Evolutionary conservation across 495 filamentous ascomycete genomes (phyloP).

Genomic region (Clavariopsis aquatica): DNA sequence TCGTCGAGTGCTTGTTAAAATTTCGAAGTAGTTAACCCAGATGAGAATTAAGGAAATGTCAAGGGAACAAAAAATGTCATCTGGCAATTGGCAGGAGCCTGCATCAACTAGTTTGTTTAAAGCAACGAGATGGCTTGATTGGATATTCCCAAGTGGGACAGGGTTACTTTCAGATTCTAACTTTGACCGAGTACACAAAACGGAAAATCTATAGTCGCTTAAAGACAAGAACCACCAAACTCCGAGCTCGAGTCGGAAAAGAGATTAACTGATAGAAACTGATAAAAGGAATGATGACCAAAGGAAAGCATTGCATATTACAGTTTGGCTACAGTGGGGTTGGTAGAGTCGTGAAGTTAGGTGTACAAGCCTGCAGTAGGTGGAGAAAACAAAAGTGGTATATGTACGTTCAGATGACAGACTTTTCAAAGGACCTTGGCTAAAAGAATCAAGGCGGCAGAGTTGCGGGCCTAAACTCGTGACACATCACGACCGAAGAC

Average conservation of each 20-base stretch:
- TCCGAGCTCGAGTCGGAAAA: not conserved
- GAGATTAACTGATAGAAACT: not conserved
- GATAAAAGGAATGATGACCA: no score
- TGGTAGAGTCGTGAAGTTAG: not conserved
- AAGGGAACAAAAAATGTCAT: no score
- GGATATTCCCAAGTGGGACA: not conserved
- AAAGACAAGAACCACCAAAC: not conserved
- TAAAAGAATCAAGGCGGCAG: not conserved
- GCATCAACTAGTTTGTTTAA: no score
- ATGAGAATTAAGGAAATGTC: no score
- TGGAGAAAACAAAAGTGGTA: not conserved
- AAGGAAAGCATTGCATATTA: not conserved
- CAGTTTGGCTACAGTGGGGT: not conserved
- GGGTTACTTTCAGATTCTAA: not conserved
- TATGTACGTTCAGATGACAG: not conserved
- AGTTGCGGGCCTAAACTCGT: conserved; percentile 65
- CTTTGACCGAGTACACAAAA: not conserved
- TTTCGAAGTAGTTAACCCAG: no score
- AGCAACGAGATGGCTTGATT: no score
- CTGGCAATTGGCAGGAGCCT: no score
- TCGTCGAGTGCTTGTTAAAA: no score
- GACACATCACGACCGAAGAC: conserved; percentile 95
- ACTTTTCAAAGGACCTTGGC: not conserved
- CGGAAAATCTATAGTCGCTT: not conserved
- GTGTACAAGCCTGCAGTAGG: not conserved